These are phyloP conservation scores for Coemansia sp. DNA, from an alignment of 192 early-diverging fungal species.

Conservation along the genomic window DNA sequence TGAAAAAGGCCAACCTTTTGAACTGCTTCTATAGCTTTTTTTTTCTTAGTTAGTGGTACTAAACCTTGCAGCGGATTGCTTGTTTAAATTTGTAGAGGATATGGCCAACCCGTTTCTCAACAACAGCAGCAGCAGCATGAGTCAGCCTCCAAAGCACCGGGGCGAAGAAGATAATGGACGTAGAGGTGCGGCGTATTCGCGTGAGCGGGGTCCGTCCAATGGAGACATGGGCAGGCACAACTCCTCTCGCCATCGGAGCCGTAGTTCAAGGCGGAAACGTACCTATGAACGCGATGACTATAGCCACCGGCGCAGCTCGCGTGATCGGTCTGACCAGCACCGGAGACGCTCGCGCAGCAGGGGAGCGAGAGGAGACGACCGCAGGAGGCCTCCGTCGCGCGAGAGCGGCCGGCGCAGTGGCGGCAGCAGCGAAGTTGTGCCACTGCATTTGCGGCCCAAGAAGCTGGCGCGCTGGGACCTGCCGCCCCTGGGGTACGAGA, in stretches of 20 bases:
- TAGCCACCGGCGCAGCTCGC: constrained; percentile 32
- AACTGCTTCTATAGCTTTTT: not conserved
- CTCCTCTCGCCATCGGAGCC: constrained; percentile 45
- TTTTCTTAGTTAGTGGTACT: not conserved
- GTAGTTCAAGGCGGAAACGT: constrained; percentile 51
- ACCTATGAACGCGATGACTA: constrained; percentile 59
- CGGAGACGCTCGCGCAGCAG: constrained; percentile 54
- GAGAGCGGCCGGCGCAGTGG: constrained; percentile 47
- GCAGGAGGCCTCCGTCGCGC: constrained; percentile 39
- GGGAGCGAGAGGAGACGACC: constrained; percentile 30
- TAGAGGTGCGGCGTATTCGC: constrained; percentile 7
- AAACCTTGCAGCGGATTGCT: not conserved
- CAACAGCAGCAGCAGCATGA: constrained; percentile 28
- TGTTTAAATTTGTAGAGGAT: constrained; percentile 10
- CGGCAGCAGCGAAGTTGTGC: constrained; percentile 55
- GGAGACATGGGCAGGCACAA: constrained; percentile 13
- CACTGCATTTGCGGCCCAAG: constrained; percentile 74
- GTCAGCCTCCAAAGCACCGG: constrained; percentile 20
- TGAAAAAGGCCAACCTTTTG: not conserved
- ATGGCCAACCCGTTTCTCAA: constrained; percentile 43
- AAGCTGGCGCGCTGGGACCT: constrained; percentile 94
- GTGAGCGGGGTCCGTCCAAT: constrained; percentile 4
- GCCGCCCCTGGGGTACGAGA: constrained; percentile 86
- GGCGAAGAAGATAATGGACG: not conserved
- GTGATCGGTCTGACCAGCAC: constrained; percentile 43